Percentiles rank a stretch among this genome's conserved stretches.
These are phyloP conservation scores for Lipomyces spencermartinsiae DNA, from an alignment of 805 yeast species.

Conservation along the genomic window DNA sequence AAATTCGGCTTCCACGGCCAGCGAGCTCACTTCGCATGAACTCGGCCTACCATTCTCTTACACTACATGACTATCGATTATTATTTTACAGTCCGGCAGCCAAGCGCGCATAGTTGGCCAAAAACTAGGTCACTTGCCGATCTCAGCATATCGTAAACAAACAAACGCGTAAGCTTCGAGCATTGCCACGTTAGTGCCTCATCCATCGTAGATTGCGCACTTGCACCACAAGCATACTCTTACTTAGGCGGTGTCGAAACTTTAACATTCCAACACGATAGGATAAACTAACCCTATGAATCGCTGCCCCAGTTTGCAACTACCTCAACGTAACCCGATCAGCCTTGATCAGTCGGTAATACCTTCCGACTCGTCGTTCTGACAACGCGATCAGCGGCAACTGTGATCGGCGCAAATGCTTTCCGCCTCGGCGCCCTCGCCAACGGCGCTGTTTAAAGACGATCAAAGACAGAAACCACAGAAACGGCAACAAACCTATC, in stretches of 20 bases:
- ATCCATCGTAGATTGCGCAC: not conserved
- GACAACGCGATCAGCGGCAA: not conserved
- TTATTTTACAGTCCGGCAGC: not conserved
- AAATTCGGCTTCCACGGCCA: not conserved
- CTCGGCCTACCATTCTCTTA: not conserved
- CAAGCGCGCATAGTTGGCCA: not conserved
- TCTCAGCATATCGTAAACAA: not conserved
- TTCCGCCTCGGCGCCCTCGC: conserved; percentile 3
- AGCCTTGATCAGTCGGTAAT: not conserved
- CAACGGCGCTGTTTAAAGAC: not conserved
- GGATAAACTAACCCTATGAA: too few species aligned
- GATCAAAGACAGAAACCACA: not conserved
- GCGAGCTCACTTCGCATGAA: not conserved
- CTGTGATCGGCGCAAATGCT: conserved; percentile 9
- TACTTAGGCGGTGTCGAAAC: too few species aligned
- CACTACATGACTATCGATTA: not conserved
- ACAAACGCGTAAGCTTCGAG: not conserved
- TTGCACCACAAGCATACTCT: not conserved
- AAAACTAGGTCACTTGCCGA: not conserved
- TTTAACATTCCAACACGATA: too few species aligned
- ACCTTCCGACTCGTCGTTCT: not conserved
- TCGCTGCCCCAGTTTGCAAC: too few species aligned
- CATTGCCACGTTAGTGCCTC: not conserved
- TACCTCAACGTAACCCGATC: not conserved
- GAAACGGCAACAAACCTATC: not conserved